phyloP scores from a whole-genome alignment of 1,284 basidiomycete species.

The Vanrija sp. region DNA sequence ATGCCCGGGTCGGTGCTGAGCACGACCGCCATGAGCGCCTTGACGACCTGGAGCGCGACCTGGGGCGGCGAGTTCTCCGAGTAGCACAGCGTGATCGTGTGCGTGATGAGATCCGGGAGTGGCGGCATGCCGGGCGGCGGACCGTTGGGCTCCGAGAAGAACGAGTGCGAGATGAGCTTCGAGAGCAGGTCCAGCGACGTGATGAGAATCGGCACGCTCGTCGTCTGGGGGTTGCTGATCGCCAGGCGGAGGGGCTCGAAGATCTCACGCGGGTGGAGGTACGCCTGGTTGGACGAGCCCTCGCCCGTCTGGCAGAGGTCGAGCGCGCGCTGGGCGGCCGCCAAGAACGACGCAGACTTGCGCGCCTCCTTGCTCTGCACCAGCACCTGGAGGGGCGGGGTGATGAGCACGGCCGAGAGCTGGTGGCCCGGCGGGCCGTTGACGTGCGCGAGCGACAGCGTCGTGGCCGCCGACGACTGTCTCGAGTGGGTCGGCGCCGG shows the following conservation, averaged over 20 bases:
- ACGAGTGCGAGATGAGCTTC: conserved; percentile 92
- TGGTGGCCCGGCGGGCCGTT: conserved; percentile 23
- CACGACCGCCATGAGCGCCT: conserved; percentile 81
- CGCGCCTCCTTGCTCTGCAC: conserved; percentile 84
- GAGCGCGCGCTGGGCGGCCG: conserved; percentile 75
- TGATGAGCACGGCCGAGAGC: conserved; percentile 56
- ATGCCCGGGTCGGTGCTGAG: conserved; percentile 68
- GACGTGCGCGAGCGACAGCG: conserved; percentile 28
- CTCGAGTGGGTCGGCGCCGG: conserved; percentile 26
- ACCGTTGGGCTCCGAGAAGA: conserved; percentile 63
- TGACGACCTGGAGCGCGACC: conserved; percentile 91
- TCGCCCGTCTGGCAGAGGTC: conserved; percentile 72
- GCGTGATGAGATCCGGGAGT: conserved; percentile 83
- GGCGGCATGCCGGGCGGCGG: conserved; percentile 58
- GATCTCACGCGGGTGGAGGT: conserved; percentile 66
- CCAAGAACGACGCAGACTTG: conserved; percentile 70
- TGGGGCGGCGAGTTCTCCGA: conserved; percentile 78
- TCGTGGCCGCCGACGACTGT: conserved; percentile 32
- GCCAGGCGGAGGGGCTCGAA: conserved; percentile 89
- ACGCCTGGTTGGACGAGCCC: conserved; percentile 54
- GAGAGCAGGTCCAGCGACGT: conserved; percentile 92
- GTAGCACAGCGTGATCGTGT: conserved; percentile 90
- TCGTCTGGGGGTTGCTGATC: conserved; percentile 68
- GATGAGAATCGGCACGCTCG: conserved; percentile 85
- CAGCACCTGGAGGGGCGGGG: conserved; percentile 82